Evolutionary conservation across 352 stramenopile species (phyloP).

Genomic region (Phytopythium litorale): DNA sequence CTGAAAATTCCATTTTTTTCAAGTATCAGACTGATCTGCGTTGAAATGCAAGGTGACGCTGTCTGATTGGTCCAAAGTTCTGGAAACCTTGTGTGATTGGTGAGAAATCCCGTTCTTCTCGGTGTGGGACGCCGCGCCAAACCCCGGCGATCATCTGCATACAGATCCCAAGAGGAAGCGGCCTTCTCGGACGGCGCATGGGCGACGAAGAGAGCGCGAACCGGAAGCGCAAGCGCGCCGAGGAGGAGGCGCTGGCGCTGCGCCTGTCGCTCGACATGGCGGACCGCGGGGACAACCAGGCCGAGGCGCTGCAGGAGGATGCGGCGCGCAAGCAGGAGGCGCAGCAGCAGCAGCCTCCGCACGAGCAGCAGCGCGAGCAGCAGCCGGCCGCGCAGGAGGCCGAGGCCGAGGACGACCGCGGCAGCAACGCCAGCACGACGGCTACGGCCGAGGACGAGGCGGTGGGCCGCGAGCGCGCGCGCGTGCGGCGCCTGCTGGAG

Average conservation of each 20-base stretch:
- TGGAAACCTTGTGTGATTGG: too few relatives aligned
- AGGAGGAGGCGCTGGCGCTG: slow-evolving; percentile 9
- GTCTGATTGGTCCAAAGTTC: slow-evolving; percentile 2
- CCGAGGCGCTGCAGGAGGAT: background rate
- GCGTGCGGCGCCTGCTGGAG: slow-evolving; percentile 38
- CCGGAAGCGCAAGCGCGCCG: slow-evolving; percentile 27
- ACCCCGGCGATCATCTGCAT: background rate
- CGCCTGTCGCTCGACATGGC: background rate
- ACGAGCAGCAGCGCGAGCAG: background rate
- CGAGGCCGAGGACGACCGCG: slow-evolving; percentile 4
- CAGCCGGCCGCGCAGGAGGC: background rate
- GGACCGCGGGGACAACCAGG: background rate
- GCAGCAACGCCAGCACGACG: slow-evolving; percentile 5
- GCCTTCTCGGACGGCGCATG: slow-evolving; percentile 7
- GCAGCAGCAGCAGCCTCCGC: background rate
- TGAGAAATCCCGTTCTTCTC: too few relatives aligned
- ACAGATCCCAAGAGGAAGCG: background rate
- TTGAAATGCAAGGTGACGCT: background rate
- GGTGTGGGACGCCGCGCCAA: background rate
- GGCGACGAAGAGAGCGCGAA: slow-evolving; percentile 28
- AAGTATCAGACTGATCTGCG: background rate
- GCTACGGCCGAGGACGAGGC: slow-evolving; percentile 8
- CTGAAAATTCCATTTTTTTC: too few relatives aligned
- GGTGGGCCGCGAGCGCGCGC: slow-evolving; percentile 19
- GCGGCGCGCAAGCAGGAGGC: background rate